phyloP scores from a whole-genome alignment of 2,329 filamentous ascomycete genomes.

The Penicillium crustosum region DNA sequence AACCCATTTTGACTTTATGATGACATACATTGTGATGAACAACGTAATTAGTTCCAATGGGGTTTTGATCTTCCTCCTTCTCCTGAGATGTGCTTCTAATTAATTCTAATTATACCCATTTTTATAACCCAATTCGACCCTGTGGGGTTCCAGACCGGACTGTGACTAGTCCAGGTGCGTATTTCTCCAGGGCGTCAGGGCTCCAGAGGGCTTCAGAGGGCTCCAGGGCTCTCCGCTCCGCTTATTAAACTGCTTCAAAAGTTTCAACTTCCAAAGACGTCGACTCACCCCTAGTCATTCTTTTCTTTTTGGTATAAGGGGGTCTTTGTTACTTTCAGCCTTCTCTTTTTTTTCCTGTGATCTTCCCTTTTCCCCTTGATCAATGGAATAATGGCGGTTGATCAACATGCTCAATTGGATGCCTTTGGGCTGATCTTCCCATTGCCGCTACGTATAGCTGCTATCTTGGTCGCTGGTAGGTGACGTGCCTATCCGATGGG shows the following conservation, averaged over 20 bases:
- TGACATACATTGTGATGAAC: not conserved
- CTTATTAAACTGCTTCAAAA: slow-evolving; percentile 22
- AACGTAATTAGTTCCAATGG: not conserved
- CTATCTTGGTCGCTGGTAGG: slow-evolving; percentile 81
- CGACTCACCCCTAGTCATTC: slow-evolving; percentile 39
- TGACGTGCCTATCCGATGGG: slow-evolving; percentile 6
- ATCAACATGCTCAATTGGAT: slow-evolving; percentile 60
- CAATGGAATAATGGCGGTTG: slow-evolving; percentile 45
- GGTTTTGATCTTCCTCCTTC: not conserved
- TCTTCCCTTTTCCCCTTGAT: slow-evolving; percentile 16
- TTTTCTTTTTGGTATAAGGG: slow-evolving; percentile 26
- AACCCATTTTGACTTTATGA: not conserved
- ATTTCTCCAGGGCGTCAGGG: not conserved
- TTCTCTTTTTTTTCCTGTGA: not conserved
- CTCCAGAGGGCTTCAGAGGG: too few species aligned
- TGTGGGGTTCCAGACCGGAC: slow-evolving; percentile 12
- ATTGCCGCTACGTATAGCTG: slow-evolving; percentile 82
- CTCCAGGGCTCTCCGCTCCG: not conserved
- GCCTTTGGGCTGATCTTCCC: slow-evolving; percentile 84
- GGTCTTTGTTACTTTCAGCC: slow-evolving; percentile 10
- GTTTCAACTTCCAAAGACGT: slow-evolving; percentile 6
- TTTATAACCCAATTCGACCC: not conserved
- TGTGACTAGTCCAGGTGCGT: slow-evolving; percentile 13
- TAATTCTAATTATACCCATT: slow-evolving; percentile 7
- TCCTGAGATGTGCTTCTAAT: slow-evolving; percentile 8